These are phyloP conservation scores for Acer yangbiense DNA, from an alignment of 345 rosid species.

Conservation along the genomic window DNA sequence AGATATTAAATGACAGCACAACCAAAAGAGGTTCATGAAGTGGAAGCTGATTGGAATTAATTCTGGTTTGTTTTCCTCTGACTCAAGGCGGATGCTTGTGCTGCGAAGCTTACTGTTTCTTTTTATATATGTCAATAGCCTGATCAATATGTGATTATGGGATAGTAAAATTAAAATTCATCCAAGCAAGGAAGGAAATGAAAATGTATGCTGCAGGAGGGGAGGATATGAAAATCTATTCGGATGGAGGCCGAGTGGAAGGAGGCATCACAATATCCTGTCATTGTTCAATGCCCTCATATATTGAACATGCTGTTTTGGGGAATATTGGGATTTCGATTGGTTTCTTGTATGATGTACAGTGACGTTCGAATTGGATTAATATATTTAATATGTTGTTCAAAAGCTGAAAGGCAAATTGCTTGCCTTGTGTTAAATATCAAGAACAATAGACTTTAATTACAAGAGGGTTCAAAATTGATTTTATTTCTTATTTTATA, in stretches of 20 bases:
- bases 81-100: slow-evolving; percentile 8
- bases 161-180: neutral
- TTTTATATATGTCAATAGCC: neutral
- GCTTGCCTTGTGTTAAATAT: too few relatives aligned
- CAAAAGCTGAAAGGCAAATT: too few relatives aligned
- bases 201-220: neutral
- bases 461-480: too few relatives aligned
- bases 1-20: slow-evolving; percentile 45
- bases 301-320: too few relatives aligned
- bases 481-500: too few relatives aligned
- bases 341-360: too few relatives aligned
- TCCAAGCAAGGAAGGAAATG: neutral
- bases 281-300: neutral
- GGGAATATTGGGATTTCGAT: too few relatives aligned
- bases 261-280: neutral
- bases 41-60: slow-evolving; percentile 9
- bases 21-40: slow-evolving; percentile 20
- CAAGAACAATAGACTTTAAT: too few relatives aligned
- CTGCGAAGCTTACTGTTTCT: neutral
- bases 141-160: neutral
- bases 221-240: neutral
- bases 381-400: too few relatives aligned
- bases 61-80: slow-evolving; percentile 7
- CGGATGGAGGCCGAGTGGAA: neutral
- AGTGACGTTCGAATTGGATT: too few relatives aligned